Evolutionary conservation across 2,329 filamentous ascomycete genomes (phyloP), one percentile per base, ranked within the genome.

Genomic region (Ambrosiella xylebori): DNA sequence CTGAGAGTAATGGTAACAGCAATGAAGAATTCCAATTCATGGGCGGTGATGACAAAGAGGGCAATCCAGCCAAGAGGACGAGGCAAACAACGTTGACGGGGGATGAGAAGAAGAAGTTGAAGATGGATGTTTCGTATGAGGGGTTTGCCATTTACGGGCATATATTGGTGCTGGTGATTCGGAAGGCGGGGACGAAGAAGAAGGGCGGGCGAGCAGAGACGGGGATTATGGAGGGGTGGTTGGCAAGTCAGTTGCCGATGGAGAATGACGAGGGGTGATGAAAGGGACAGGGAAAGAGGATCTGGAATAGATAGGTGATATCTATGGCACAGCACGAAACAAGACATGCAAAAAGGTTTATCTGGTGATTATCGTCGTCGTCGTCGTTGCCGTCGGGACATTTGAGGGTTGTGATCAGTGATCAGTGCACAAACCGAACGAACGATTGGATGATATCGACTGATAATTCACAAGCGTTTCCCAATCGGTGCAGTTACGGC

Each of bases 71-170:
- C 38, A 79, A 78, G 68, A 73, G 73, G 58, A 70, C 68, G 40
- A 67, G 68, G 65, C 72, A 71, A 41, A 66, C 64, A 51, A 66
- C 64, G 39, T 60, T 61, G 38, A 64, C 58, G 39, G 70, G 66
- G 15, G 82, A 86, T 59, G 86, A 95, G 66, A 94, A 96, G 72
- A 96, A 98, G 74, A 97, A 96, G 69, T 72, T 95, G 64, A 80
- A 79, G 17, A 80, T 96, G 73, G 84, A 85, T 61, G 93, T 91
- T 35, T 84, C 82, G 12, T 98, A 97, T 70, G 89, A 97, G 65
- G 91, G 93, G 7, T 97, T 97, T 71, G 87, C 85, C 65, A 96
- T 98, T 66, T 95, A 95, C 71, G 89, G 93, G 9, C 85, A 88
- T 64, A 88, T 95, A 52, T 74, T 98, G 35, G 97, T 90, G 69